These are phyloP conservation scores for Podaxis sp. DNA, from an alignment of 768 basidiomycete species.

Conservation along the genomic window DNA sequence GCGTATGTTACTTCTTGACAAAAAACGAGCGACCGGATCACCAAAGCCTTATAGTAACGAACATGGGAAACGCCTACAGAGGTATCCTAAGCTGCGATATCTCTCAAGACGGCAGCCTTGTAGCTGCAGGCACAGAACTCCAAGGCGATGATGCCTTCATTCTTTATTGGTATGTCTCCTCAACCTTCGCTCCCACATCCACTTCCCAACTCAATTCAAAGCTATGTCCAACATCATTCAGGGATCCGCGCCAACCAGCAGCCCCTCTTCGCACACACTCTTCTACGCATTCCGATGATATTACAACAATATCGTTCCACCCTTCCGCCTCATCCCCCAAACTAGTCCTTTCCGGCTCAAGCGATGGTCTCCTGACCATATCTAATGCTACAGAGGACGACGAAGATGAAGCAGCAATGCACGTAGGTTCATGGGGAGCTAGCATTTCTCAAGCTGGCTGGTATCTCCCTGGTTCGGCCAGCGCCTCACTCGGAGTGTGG, in stretches of 20 bases:
- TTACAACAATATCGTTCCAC: conserved; percentile 70
- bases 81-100: conserved; percentile 69
- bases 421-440: conserved; percentile 86
- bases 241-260: conserved; percentile 83
- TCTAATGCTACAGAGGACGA: conserved; percentile 75
- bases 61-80: conserved; percentile 32
- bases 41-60: conserved; percentile 50
- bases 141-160: conserved; percentile 81
- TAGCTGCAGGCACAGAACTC: conserved; percentile 84
- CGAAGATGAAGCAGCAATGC: conserved; percentile 82
- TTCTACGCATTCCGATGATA: conserved; percentile 91
- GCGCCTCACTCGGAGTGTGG: conserved; percentile 53
- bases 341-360: conserved; percentile 74
- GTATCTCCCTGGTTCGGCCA: conserved; percentile 26
- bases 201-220: conserved; percentile 4
- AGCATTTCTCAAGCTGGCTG: conserved; percentile 79
- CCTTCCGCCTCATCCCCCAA: conserved; percentile 15
- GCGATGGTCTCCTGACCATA: conserved; percentile 78
- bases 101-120: conserved; percentile 64
- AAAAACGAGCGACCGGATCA: conserved; percentile 30
- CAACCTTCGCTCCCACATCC: not conserved
- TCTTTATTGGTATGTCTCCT: conserved; percentile 67
- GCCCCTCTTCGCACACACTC: conserved; percentile 73
- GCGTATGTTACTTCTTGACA: conserved; percentile 44
- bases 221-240: conserved; percentile 24